phyloP scores from a whole-genome alignment of 805 yeast genomes.

The Pichia nanzhaoensis region DNA sequence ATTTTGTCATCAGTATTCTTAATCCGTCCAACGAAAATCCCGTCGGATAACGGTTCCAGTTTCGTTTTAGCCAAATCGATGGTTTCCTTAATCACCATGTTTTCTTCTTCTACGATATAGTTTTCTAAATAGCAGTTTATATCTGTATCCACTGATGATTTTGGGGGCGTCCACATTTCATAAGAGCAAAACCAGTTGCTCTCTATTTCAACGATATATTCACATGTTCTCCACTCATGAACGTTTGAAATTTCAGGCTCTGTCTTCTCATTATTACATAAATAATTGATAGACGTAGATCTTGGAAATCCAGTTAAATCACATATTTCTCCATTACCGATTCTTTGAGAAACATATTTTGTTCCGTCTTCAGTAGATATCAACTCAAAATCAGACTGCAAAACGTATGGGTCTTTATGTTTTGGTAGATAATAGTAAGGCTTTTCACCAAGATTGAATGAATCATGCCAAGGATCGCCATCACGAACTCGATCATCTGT shows the following conservation, averaged over 20 bases:
- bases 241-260: conserved; percentile 19
- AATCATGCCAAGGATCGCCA: not conserved
- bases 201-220: conserved; percentile 18
- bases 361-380: conserved; percentile 20
- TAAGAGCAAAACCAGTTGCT: conserved; percentile 13
- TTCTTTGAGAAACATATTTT: conserved; percentile 24
- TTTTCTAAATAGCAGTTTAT: conserved; percentile 4
- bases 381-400: conserved; percentile 22
- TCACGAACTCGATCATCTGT: conserved; percentile 3
- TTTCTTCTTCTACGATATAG: not conserved
- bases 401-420: conserved; percentile 10
- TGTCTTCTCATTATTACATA: conserved; percentile 19
- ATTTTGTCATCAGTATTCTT: not conserved
- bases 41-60: conserved; percentile 8
- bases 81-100: not conserved
- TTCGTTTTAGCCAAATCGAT: not conserved
- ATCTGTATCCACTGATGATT: not conserved
- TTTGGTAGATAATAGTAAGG: conserved; percentile 4
- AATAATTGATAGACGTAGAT: conserved; percentile 22
- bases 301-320: conserved; percentile 30
- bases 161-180: conserved; percentile 6
- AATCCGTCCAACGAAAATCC: conserved; percentile 6
- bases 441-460: not conserved
- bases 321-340: conserved; percentile 28
- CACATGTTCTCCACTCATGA: conserved; percentile 29